phyloP scores from a whole-genome alignment of 2,329 filamentous ascomycete species.

The Epichloe gansuensis region DNA sequence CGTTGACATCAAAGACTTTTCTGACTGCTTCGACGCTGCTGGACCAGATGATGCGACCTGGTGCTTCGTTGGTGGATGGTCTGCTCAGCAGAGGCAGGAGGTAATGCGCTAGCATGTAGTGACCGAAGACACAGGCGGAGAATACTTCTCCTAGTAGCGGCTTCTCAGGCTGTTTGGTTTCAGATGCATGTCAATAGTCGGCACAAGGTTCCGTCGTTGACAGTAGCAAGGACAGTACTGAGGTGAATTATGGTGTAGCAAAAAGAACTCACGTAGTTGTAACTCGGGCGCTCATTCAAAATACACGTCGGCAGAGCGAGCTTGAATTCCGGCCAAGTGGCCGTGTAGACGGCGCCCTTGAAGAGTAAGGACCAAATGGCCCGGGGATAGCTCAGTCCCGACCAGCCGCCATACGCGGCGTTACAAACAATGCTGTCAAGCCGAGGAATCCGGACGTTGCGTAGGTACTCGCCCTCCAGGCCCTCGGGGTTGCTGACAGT shows the following conservation, averaged over 20 bases:
- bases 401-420: slow-evolving; percentile 80
- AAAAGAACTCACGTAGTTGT: slow-evolving; percentile 20
- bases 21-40: slow-evolving; percentile 60
- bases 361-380: slow-evolving; percentile 44
- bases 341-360: slow-evolving; percentile 47
- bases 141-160: slow-evolving; percentile 70
- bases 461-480: slow-evolving; percentile 23
- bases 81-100: slow-evolving; percentile 60
- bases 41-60: slow-evolving; percentile 72
- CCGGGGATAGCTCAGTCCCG: slow-evolving; percentile 55
- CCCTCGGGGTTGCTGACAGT: slow-evolving; percentile 33
- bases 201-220: background rate
- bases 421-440: slow-evolving; percentile 75
- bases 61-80: slow-evolving; percentile 22
- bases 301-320: slow-evolving; percentile 36
- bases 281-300: slow-evolving; percentile 25
- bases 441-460: slow-evolving; percentile 45
- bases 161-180: slow-evolving; percentile 29
- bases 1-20: slow-evolving; percentile 45
- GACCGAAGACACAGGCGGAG: slow-evolving; percentile 85
- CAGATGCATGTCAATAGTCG: background rate
- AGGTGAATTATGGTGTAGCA: background rate
- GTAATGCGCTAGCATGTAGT: slow-evolving; percentile 78
- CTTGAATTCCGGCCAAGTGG: slow-evolving; percentile 73
- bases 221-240: background rate